These are phyloP conservation scores for Cardamine chenopodiifolia DNA, from an alignment of 345 rosid genomes.

Conservation along the genomic window DNA sequence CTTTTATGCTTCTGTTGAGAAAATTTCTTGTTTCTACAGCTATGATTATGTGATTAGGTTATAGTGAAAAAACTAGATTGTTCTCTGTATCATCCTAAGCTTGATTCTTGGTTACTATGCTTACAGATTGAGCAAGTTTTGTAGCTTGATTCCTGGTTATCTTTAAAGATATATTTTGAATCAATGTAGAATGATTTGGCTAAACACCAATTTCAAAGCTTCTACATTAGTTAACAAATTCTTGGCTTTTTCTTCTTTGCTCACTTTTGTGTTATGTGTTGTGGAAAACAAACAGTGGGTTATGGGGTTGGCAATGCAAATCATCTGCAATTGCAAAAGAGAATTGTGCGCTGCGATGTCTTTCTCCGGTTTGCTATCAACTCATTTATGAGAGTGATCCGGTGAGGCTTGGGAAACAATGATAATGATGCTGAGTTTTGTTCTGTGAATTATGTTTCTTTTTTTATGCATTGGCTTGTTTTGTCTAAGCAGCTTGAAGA, in stretches of 20 bases:
- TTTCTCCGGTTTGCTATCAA: conserved; percentile 71
- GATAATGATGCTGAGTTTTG: background rate
- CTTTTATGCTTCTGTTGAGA: too few relatives aligned
- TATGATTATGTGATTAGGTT: background rate
- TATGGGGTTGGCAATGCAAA: conserved; percentile 82
- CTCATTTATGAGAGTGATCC: conserved; percentile 81
- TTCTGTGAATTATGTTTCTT: background rate
- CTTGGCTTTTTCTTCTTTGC: background rate
- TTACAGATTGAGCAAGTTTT: background rate
- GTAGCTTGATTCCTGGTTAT: conserved; percentile 4
- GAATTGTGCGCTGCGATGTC: conserved; percentile 80
- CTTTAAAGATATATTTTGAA: too few relatives aligned
- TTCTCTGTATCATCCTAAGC: background rate
- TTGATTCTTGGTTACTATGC: background rate
- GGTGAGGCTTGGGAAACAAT: conserved; percentile 44
- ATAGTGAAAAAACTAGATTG: background rate
- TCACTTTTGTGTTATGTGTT: conserved; percentile 23
- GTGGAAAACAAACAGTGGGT: conserved; percentile 58
- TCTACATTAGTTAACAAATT: background rate
- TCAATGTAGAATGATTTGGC: background rate
- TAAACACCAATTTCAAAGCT: background rate
- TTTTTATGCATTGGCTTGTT: conserved; percentile 1
- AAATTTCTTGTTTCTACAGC: too few relatives aligned
- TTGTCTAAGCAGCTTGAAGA: conserved; percentile 69
- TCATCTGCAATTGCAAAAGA: conserved; percentile 64